Evolutionary conservation across 2,329 filamentous ascomycete species (phyloP), one percentile per base, ranked within the genome.

Genomic region (Fusarium zealandicum): DNA sequence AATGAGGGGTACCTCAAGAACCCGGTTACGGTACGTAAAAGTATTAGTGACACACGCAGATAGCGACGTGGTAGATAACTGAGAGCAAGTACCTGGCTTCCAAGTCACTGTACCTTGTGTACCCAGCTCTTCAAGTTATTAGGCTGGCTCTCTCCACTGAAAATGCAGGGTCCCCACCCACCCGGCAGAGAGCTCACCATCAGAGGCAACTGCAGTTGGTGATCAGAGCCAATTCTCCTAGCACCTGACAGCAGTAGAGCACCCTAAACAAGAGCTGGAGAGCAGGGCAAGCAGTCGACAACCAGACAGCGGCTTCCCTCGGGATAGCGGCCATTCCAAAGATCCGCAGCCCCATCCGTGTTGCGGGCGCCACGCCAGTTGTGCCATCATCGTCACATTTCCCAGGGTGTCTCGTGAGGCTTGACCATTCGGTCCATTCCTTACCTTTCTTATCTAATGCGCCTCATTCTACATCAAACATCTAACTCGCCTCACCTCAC

Each of bases 311-410:
- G 47, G 47, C 47, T 63, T 63, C 16, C 44, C 36, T 64, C 63
- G 63, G 65, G 52, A 46, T 33, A 45, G 46, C 64, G 65, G 64
- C 51, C 55, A 64, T 66, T 67, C 57, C 54, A 61, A 64, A 67
- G 54, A 67, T 66, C 65, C 65, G 65, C 58, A 28, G 62, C 51
- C 56, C 49, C 53, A 54, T 42, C 49, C 38, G 36, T 10, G 10
- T 16, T 35, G 41, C 32, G 20, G 14, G 12, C 22, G 33, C 35
- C 49, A 39, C 41, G 32, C 47, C 27, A 51, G 49, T 30, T 46
- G 22, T 51, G 30, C 39, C 36, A 30, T 39, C 41, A 51, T 51
- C 40, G 32, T 49, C 37, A 32, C 40, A 47, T 30, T 53, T 57
- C 37, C 14, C 36, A 30, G 52, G 9, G 22, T 43, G 49, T 62